A percentile compares a stretch with the other conserved stretches of the same genome.
These are phyloP conservation scores for Apiotrichum veenhuisii DNA, from an alignment of 1,284 basidiomycete genomes.

Conservation along the genomic window DNA sequence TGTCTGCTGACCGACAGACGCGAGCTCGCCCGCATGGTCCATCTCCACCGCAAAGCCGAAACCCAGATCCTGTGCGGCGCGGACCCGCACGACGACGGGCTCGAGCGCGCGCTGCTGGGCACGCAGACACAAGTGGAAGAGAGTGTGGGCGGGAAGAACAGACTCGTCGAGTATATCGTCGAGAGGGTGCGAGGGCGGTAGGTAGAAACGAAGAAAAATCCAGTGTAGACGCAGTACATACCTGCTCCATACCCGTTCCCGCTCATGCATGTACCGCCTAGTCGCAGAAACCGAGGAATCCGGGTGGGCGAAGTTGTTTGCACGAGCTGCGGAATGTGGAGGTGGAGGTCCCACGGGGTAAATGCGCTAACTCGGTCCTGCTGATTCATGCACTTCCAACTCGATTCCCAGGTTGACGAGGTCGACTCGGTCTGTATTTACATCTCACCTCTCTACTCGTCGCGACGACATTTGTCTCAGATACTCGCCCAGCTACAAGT, in stretches of 20 bases:
- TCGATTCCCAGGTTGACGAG: too few relatives aligned
- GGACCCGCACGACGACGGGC: background rate
- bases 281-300: too few relatives aligned
- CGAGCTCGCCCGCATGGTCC: slow-evolving; percentile 73
- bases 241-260: too few relatives aligned
- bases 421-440: too few relatives aligned
- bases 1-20: slow-evolving; percentile 50
- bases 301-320: too few relatives aligned
- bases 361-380: too few relatives aligned
- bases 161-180: slow-evolving; percentile 21
- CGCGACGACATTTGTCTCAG: background rate
- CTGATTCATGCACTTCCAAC: too few relatives aligned
- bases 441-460: background rate
- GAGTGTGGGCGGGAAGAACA: background rate
- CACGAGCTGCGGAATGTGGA: too few relatives aligned
- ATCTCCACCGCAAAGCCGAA: slow-evolving; percentile 77
- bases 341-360: too few relatives aligned
- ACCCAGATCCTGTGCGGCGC: slow-evolving; percentile 63
- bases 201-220: background rate
- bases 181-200: background rate
- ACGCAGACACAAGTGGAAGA: too few relatives aligned
- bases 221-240: background rate
- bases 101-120: background rate
- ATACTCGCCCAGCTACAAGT: too few relatives aligned
- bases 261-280: too few relatives aligned